phyloP scores from a whole-genome alignment of 1,284 basidiomycete species.

The Naganishia liquefaciens region DNA sequence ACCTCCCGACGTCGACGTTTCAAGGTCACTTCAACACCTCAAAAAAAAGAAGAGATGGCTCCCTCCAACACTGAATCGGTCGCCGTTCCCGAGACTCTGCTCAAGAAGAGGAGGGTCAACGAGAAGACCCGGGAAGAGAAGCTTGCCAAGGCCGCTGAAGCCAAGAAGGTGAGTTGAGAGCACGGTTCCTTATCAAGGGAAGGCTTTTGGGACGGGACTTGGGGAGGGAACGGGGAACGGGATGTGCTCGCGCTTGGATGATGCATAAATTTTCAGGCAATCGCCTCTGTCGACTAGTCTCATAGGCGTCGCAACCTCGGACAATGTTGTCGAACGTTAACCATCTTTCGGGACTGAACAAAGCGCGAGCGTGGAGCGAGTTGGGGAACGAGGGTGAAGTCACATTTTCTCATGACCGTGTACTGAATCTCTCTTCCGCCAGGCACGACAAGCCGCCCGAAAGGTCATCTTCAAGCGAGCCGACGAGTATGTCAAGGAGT shows the following conservation, averaged over 20 bases:
- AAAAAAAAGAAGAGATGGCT: slow-evolving; percentile 35
- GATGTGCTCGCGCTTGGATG: slow-evolving; percentile 55
- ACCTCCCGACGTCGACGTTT: slow-evolving; percentile 21
- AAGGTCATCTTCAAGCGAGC: slow-evolving; percentile 99
- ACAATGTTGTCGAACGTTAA: slow-evolving; percentile 79
- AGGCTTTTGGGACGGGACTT: slow-evolving; percentile 5
- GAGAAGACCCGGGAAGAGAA: slow-evolving; percentile 97
- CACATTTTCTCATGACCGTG: neutral
- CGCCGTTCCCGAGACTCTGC: slow-evolving; percentile 96
- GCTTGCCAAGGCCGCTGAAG: slow-evolving; percentile 77
- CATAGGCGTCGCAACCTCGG: slow-evolving; percentile 45
- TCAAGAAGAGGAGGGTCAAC: slow-evolving; percentile 98
- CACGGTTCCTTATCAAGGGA: too few relatives aligned
- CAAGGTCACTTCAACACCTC: slow-evolving; percentile 18
- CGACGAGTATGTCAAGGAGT: slow-evolving; percentile 98
- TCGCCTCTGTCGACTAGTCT: slow-evolving; percentile 63
- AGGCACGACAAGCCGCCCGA: slow-evolving; percentile 89
- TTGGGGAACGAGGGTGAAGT: neutral
- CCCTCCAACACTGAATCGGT: slow-evolving; percentile 52
- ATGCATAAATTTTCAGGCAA: slow-evolving; percentile 69
- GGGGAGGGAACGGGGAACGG: neutral
- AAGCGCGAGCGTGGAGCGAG: slow-evolving; percentile 12
- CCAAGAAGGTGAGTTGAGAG: slow-evolving; percentile 92
- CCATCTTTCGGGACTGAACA: slow-evolving; percentile 97
- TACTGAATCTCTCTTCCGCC: slow-evolving; percentile 18